phyloP scores from a whole-genome alignment of 2,329 filamentous ascomycete genomes.

The Erysiphe pisi region DNA sequence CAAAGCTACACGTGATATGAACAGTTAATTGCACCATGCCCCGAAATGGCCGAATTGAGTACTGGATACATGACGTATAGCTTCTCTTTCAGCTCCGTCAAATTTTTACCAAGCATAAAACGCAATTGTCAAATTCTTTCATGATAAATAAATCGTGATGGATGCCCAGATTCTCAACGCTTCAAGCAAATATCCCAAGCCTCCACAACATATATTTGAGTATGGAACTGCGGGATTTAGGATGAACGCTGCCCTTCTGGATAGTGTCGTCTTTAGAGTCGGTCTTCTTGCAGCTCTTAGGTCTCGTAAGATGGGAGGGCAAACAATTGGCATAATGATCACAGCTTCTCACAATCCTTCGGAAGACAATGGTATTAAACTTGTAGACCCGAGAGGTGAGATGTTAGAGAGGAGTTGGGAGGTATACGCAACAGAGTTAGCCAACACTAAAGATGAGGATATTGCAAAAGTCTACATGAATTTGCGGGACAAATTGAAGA shows the following conservation, averaged over 20 bases:
- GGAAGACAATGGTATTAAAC: slow-evolving; percentile 83
- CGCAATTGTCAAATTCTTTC: too few relatives aligned
- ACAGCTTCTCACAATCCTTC: slow-evolving; percentile 89
- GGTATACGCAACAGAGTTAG: slow-evolving; percentile 71
- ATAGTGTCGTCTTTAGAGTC: slow-evolving; percentile 85
- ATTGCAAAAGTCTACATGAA: slow-evolving; percentile 66
- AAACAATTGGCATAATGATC: slow-evolving; percentile 94
- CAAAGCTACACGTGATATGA: too few relatives aligned
- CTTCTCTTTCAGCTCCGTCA: too few relatives aligned
- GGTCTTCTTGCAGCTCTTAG: slow-evolving; percentile 79
- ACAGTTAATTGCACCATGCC: too few relatives aligned
- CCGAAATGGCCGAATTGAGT: too few relatives aligned
- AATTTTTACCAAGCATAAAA: too few relatives aligned
- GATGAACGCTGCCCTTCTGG: slow-evolving; percentile 67
- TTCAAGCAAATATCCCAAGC: slow-evolving; percentile 52
- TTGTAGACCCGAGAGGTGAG: slow-evolving; percentile 95
- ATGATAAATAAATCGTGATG: slow-evolving; percentile 38
- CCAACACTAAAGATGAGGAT: slow-evolving; percentile 70
- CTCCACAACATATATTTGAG: slow-evolving; percentile 47
- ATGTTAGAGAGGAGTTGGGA: slow-evolving; percentile 98
- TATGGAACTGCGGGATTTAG: slow-evolving; percentile 60
- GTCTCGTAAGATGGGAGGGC: slow-evolving; percentile 77
- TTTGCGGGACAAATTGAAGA: slow-evolving; percentile 62
- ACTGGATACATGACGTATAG: too few relatives aligned
- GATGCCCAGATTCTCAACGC: slow-evolving; percentile 46